Conservation (phyloP, 495 filamentous ascomycete species). For the Wilcoxina mikolae region DNA sequence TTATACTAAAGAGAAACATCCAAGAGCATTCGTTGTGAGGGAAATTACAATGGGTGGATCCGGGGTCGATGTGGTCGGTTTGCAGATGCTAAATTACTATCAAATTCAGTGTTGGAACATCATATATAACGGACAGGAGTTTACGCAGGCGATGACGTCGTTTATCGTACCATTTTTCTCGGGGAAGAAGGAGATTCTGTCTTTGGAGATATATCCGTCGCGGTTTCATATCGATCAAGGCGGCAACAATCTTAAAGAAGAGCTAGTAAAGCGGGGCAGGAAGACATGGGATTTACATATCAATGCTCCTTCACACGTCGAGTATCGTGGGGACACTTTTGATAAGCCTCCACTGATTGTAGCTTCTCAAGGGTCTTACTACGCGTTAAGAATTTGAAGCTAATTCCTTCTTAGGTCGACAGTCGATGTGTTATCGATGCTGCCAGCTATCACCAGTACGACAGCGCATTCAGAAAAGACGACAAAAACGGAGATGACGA, state of each 20-base stretch:
- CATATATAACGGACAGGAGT: not conserved
- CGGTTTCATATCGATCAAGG: not conserved
- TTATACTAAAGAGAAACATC: slow-evolving; percentile 54
- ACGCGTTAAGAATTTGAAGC: too few relatives aligned
- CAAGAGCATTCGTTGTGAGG: too few relatives aligned
- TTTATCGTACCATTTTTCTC: slow-evolving; percentile 65
- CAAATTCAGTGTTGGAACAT: not conserved
- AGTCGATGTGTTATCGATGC: slow-evolving; percentile 10
- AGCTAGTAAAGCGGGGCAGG: not conserved
- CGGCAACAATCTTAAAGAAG: not conserved
- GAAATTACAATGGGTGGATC: too few relatives aligned
- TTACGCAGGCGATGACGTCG: slow-evolving; percentile 51
- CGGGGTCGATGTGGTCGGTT: too few relatives aligned
- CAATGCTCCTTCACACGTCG: not conserved
- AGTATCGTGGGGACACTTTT: slow-evolving; percentile 6
- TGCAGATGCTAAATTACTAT: slow-evolving; percentile 44
- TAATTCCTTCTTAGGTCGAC: too few relatives aligned
- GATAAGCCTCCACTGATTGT: not conserved
- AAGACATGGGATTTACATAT: slow-evolving; percentile 4
- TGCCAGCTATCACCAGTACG: not conserved
- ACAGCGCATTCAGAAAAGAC: not conserved
- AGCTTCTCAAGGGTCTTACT: not conserved
- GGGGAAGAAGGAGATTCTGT: slow-evolving; percentile 20
- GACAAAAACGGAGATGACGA: not conserved
- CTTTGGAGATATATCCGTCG: not conserved